These are phyloP conservation scores for Monosporascus sp. DNA, from an alignment of 2,329 filamentous ascomycete species.

Conservation along the genomic window DNA sequence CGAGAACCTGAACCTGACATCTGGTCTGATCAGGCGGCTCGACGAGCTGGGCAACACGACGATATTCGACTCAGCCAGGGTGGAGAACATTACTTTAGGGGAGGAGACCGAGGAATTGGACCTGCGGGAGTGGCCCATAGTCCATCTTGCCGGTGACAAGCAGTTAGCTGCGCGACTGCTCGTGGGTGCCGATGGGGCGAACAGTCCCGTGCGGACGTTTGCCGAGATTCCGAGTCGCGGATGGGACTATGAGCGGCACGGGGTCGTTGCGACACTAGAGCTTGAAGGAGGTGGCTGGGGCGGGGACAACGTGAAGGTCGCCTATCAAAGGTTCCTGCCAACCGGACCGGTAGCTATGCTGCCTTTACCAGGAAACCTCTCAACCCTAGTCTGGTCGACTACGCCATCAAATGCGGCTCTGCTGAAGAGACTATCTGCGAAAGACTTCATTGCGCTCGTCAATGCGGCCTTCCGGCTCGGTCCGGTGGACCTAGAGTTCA, in stretches of 20 bases:
- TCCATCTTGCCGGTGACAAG: constrained; percentile 64
- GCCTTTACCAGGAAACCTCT: constrained; percentile 75
- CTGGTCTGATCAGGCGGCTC: constrained; percentile 67
- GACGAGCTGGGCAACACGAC: constrained; percentile 63
- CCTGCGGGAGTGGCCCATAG: constrained; percentile 79
- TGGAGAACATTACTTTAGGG: constrained; percentile 75
- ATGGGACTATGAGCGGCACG: constrained; percentile 90
- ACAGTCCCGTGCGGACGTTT: constrained; percentile 87
- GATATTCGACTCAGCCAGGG: constrained; percentile 70
- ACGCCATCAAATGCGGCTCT: constrained; percentile 72
- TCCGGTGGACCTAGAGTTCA: constrained; percentile 73
- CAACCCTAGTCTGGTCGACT: constrained; percentile 92
- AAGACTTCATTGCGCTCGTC: constrained; percentile 79
- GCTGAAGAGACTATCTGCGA: constrained; percentile 67
- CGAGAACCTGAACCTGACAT: constrained; percentile 86
- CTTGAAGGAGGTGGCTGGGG: constrained; percentile 57
- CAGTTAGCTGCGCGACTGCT: constrained; percentile 75
- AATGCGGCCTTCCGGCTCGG: constrained; percentile 88
- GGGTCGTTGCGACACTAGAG: constrained; percentile 82
- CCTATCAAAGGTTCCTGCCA: constrained; percentile 93
- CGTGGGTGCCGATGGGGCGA: constrained; percentile 89
- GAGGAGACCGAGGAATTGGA: constrained; percentile 63
- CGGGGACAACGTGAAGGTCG: constrained; percentile 58
- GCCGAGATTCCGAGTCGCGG: constrained; percentile 79
- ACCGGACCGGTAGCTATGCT: constrained; percentile 88